phyloP scores from a whole-genome alignment of 768 basidiomycete genomes.

The Kwoniella botswanensis region DNA sequence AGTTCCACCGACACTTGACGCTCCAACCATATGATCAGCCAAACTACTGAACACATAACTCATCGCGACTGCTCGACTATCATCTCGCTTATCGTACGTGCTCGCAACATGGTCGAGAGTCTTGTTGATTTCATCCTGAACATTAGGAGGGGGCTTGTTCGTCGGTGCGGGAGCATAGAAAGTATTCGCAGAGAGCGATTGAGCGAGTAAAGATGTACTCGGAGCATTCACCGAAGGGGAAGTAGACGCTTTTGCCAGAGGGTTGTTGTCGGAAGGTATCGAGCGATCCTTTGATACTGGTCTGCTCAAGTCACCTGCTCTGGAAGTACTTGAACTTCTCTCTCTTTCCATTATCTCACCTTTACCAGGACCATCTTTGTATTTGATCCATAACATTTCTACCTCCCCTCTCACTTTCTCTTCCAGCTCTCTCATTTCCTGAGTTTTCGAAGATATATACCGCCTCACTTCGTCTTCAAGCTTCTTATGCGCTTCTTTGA shows the following conservation, averaged over 20 bases:
- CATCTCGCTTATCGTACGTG: conserved; percentile 33
- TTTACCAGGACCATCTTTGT: conserved; percentile 33
- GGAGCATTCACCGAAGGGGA: conserved; percentile 20
- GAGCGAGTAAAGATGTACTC: conserved; percentile 40
- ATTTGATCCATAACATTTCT: conserved; percentile 53
- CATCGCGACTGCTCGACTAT: conserved; percentile 44
- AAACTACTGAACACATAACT: conserved; percentile 38
- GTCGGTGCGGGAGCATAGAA: conserved; percentile 32
- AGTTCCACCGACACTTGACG: not conserved
- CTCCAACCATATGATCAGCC: conserved; percentile 29
- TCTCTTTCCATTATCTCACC: conserved; percentile 16
- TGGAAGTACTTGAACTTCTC: conserved; percentile 16
- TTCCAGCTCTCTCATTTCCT: conserved; percentile 42
- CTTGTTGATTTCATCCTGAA: conserved; percentile 31
- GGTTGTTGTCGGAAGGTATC: conserved; percentile 20
- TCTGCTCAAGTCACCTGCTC: conserved; percentile 5
- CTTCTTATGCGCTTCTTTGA: conserved; percentile 34
- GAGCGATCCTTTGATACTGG: conserved; percentile 20
- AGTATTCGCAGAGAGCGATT: conserved; percentile 46
- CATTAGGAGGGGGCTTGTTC: conserved; percentile 4
- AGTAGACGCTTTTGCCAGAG: conserved; percentile 27
- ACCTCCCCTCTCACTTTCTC: conserved; percentile 51
- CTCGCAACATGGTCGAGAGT: conserved; percentile 25
- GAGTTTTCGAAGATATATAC: conserved; percentile 41
- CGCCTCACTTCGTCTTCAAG: conserved; percentile 46